Conservation (phyloP, 768 basidiomycete species). For the Rhodotorula babjevae region DNA sequence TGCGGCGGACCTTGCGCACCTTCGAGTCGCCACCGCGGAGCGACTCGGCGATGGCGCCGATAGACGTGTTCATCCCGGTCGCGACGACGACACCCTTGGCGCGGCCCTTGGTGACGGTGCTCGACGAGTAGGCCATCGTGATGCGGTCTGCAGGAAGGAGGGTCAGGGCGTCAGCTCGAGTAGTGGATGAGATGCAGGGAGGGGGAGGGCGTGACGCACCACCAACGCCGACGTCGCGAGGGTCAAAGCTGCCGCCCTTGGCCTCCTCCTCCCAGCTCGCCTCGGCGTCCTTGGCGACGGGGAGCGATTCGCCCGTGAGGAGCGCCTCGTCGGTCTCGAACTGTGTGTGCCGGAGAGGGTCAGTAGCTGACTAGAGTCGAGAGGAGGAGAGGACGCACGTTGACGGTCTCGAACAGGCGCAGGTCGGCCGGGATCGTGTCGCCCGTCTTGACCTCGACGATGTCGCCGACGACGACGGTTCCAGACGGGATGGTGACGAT, state of each 20-base stretch:
- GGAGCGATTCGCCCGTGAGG: constrained; percentile 50
- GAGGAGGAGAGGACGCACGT: neutral
- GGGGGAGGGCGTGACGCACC: constrained; percentile 1
- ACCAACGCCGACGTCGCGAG: constrained; percentile 36
- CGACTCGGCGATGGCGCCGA: constrained; percentile 49
- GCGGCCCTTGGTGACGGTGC: constrained; percentile 52
- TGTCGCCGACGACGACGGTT: constrained; percentile 51
- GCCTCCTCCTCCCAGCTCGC: constrained; percentile 33
- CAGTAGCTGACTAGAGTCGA: neutral
- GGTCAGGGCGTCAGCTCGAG: neutral
- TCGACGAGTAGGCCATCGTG: constrained; percentile 48
- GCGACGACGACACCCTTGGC: constrained; percentile 48
- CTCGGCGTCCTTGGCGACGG: constrained; percentile 45
- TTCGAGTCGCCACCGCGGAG: constrained; percentile 45
- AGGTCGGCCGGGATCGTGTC: constrained; percentile 49
- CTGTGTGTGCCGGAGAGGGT: neutral
- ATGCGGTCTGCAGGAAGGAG: constrained; percentile 35
- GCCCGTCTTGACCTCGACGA: constrained; percentile 50
- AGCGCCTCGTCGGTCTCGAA: constrained; percentile 51
- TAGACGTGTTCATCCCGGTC: constrained; percentile 50
- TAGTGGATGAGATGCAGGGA: no score
- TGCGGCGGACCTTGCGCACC: constrained; percentile 46
- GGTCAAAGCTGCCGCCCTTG: constrained; percentile 26
- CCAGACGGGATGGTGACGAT: constrained; percentile 51
- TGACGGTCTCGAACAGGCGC: constrained; percentile 43